These are phyloP conservation scores for Ocimum tenuiflorum DNA, from an alignment of 257 asterid species.

Conservation along the genomic window DNA sequence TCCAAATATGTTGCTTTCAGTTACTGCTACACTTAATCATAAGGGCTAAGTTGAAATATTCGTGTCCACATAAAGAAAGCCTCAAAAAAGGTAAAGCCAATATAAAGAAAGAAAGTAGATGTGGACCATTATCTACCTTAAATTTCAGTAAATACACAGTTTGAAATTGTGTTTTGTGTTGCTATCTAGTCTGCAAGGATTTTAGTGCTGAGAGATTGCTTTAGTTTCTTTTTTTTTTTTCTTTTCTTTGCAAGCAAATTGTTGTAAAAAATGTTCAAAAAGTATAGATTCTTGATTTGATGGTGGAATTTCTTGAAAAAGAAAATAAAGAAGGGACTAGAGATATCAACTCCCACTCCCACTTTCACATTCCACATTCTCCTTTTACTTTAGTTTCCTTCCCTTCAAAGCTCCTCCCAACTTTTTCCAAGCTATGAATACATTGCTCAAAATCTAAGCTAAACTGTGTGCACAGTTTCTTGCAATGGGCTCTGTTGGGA, in stretches of 20 bases:
- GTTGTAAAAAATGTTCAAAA: not conserved
- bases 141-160: not conserved
- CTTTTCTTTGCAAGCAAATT: conserved; percentile 1
- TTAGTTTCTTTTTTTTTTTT: too few species aligned
- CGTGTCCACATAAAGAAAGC: conserved; percentile 16
- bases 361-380: conserved; percentile 15
- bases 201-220: not conserved
- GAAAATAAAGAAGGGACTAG: conserved; percentile 8
- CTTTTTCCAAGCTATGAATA: conserved; percentile 13
- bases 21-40: conserved; percentile 10
- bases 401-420: conserved; percentile 36
- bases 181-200: not conserved
- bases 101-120: conserved; percentile 19
- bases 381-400: conserved; percentile 33
- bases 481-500: conserved; percentile 48
- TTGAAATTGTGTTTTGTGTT: conserved; percentile 11
- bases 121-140: conserved; percentile 19
- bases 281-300: conserved; percentile 21
- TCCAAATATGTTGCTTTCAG: conserved; percentile 23
- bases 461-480: not conserved
- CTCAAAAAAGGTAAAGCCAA: conserved; percentile 24
- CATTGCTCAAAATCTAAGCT: conserved; percentile 15
- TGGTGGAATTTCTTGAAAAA: conserved; percentile 21
- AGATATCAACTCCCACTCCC: conserved; percentile 37
- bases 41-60: conserved; percentile 15